Conservation (phyloP, 768 basidiomycete genomes). For the Coprinellus micaceus region DNA sequence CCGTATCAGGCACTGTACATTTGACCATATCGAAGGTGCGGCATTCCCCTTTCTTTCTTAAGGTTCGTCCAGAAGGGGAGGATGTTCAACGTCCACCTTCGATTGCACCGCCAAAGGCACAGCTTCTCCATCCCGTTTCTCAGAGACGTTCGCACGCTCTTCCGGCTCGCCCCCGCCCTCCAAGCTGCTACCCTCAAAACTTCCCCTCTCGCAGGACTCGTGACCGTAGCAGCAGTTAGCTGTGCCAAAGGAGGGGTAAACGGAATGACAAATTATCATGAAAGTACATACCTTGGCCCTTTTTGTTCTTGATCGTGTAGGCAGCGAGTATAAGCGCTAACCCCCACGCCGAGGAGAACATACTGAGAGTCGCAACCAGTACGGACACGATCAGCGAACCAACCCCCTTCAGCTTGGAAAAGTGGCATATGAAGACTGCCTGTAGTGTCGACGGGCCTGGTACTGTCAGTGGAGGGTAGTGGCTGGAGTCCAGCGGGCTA, state of each 20-base stretch:
- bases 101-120: too few species aligned
- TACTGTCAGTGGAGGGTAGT: constrained; percentile 8
- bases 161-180: neutral
- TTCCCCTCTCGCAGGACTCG: neutral
- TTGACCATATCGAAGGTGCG: too few species aligned
- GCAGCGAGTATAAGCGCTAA: neutral
- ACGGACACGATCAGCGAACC: constrained; percentile 16
- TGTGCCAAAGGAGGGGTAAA: neutral
- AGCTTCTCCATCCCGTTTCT: too few species aligned
- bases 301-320: neutral
- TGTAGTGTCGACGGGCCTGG: constrained; percentile 15
- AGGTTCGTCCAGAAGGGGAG: too few species aligned
- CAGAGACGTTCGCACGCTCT: neutral
- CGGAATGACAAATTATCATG: neutral
- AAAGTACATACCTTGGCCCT: neutral
- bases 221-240: neutral
- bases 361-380: constrained; percentile 19
- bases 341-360: constrained; percentile 19
- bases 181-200: too few species aligned
- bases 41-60: neutral
- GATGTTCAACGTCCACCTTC: too few species aligned
- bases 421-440: constrained; percentile 19
- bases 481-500: neutral
- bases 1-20: too few species aligned
- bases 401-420: constrained; percentile 11